phyloP scores from a whole-genome alignment of 2,329 filamentous ascomycete species.

The Trichoderma sp. region DNA sequence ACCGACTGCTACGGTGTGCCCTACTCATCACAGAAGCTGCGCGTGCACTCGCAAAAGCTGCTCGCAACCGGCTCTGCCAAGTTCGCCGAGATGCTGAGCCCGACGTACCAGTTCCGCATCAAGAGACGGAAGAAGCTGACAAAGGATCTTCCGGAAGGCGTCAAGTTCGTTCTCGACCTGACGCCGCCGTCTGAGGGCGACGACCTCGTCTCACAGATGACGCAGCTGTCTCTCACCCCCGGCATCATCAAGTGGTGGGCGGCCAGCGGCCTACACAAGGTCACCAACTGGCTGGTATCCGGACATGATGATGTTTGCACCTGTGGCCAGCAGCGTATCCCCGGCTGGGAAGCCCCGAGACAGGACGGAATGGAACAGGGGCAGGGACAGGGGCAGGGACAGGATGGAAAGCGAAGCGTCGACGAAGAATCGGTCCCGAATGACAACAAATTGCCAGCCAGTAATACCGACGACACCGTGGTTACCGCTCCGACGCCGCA shows the following conservation, averaged over 20 bases:
- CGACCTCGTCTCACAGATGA: conserved; percentile 61
- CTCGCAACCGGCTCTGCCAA: conserved; percentile 50
- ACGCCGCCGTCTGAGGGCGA: conserved; percentile 65
- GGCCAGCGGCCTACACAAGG: conserved; percentile 40
- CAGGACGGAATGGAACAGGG: not conserved
- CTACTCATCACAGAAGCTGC: conserved; percentile 44
- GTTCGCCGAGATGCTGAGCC: conserved; percentile 50
- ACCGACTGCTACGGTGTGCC: conserved; percentile 43
- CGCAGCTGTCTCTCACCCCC: conserved; percentile 59
- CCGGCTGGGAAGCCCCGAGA: conserved; percentile 1
- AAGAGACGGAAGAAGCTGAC: conserved; percentile 43
- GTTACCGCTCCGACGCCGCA: conserved; percentile 22
- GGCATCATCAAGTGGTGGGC: conserved; percentile 60
- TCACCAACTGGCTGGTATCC: conserved; percentile 39
- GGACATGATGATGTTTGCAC: conserved; percentile 48
- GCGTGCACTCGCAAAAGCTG: conserved; percentile 52
- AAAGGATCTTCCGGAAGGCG: conserved; percentile 44
- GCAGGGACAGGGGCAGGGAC: not conserved
- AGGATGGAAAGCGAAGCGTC: too few species aligned
- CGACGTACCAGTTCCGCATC: conserved; percentile 46
- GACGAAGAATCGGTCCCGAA: not conserved
- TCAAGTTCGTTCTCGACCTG: conserved; percentile 64
- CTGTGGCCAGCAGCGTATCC: conserved; percentile 32
- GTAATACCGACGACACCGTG: not conserved
- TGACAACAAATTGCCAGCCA: conserved; percentile 15